Conservation (phyloP, 305 asterid genomes). For the Andrographis paniculata region DNA sequence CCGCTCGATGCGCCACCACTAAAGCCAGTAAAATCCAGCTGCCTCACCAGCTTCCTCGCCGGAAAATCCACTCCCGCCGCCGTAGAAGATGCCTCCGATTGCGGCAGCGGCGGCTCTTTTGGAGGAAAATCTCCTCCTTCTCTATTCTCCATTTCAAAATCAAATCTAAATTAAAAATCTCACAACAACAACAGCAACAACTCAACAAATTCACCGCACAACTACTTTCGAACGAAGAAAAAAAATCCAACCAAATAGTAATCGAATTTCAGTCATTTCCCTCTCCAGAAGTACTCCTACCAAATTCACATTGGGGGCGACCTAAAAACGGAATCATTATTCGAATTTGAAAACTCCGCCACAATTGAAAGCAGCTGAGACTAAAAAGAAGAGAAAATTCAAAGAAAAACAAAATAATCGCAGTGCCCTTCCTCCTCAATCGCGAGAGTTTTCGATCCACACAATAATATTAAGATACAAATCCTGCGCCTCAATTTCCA, state of each 20-base stretch:
- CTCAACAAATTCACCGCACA: not conserved
- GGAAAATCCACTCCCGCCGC: constrained; percentile 43
- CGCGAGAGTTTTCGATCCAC: constrained; percentile 23
- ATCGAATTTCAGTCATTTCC: too few species aligned
- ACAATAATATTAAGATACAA: constrained; percentile 21
- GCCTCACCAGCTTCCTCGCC: constrained; percentile 76
- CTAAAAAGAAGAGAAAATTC: constrained; percentile 25
- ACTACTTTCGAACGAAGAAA: constrained; percentile 6
- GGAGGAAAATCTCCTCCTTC: constrained; percentile 65
- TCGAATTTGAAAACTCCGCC: constrained; percentile 12
- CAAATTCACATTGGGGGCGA: too few species aligned
- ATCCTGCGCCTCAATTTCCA: too few species aligned
- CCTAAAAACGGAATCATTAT: too few species aligned
- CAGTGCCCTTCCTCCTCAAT: constrained; percentile 19
- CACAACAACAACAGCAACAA: too few species aligned
- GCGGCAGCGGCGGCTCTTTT: constrained; percentile 27
- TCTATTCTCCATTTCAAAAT: constrained; percentile 52
- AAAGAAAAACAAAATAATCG: not conserved
- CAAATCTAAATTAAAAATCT: too few species aligned
- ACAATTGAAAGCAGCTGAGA: constrained; percentile 29
- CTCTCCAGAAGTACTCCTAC: too few species aligned
- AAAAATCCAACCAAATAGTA: too few species aligned
- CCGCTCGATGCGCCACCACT: constrained; percentile 30
- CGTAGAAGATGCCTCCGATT: constrained; percentile 31
- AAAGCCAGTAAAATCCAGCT: constrained; percentile 67